Evolutionary conservation across 805 yeast species (phyloP), one percentile per base, ranked within the genome.

Genomic region (Ogataea zsoltii): DNA sequence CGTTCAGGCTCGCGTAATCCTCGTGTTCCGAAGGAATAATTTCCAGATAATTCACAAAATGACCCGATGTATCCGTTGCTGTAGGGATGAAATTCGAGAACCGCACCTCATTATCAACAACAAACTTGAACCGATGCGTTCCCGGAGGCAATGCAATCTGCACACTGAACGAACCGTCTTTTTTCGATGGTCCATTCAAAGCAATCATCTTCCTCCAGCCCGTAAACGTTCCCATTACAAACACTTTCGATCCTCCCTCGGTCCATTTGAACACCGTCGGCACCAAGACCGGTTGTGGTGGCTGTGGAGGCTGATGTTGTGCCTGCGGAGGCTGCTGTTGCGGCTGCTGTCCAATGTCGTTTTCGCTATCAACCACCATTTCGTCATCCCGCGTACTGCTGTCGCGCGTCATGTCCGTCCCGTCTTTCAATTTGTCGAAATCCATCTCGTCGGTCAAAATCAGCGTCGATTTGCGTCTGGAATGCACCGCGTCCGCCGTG

Each of bases 171-270:
- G 74, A 71, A 17, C 75, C 75, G 55, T 82, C 74, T 12, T 66
- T 67, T 9, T 70, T 68, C n/a, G 68, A 80, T 9, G 70, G 70
- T 57, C 72, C 67, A 65, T 79, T 65, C 57, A 94, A 71, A 32
- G 96, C 96, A 60, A 92, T 91, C 98, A 94, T 92, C 67, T 91
- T 92, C 55, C 97, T 75, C 98, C 99, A 94, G 3, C 96, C 97
- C 0, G 99, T 94, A 68, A 92, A 92, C 0, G 97, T 87, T 40
- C 99, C 99, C 29, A 97, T 94, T 12, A 92, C 96, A 64, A 90
- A 94, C 2, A 94, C 98, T 58, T 87, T 87, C 40, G 79, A 79
- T 49, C 99, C 99, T n/a, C 98, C 98, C 66, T 92, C 96, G 14
- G 82, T 83, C 99, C 99, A 92, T 53, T 80, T 81, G 46, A 90